phyloP scores from a whole-genome alignment of 139 green algal genomes.

The Auxenochlorella protothecoides region DNA sequence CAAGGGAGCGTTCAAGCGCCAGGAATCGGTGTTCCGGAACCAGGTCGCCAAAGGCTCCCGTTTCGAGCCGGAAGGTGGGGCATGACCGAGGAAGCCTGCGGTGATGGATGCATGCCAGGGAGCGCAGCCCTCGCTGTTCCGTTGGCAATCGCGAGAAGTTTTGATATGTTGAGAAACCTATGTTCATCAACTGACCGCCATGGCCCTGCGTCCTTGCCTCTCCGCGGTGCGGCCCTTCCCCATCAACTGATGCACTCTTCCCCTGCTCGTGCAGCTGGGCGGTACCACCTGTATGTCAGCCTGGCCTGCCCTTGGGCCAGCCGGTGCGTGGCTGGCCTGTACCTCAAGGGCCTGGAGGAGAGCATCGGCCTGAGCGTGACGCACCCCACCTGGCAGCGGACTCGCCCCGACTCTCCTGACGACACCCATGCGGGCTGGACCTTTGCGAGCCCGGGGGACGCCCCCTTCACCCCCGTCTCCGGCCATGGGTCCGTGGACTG shows the following conservation, averaged over 20 bases:
- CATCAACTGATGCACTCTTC: not conserved
- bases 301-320: constrained; percentile 90
- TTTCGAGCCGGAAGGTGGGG: constrained; percentile 45
- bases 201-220: not conserved
- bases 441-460: constrained; percentile 49
- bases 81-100: not conserved
- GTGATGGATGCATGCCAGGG: not conserved
- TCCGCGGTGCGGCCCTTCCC: not conserved
- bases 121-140: too few species aligned
- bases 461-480: constrained; percentile 16
- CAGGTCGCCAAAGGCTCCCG: constrained; percentile 29
- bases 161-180: not conserved
- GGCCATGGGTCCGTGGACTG: constrained; percentile 20
- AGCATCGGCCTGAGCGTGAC: constrained; percentile 68
- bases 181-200: not conserved
- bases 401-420: constrained; percentile 50
- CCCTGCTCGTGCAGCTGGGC: constrained; percentile 31
- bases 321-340: constrained; percentile 47
- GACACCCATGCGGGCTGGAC: constrained; percentile 83
- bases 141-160: not conserved
- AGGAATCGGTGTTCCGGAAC: constrained; percentile 27
- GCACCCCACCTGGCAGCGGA: constrained; percentile 81
- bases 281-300: constrained; percentile 95
- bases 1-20: constrained; percentile 33
- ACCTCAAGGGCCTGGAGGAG: constrained; percentile 76